Conservation (phyloP, 441 rosid genomes). For the Gossypium davidsonii region DNA sequence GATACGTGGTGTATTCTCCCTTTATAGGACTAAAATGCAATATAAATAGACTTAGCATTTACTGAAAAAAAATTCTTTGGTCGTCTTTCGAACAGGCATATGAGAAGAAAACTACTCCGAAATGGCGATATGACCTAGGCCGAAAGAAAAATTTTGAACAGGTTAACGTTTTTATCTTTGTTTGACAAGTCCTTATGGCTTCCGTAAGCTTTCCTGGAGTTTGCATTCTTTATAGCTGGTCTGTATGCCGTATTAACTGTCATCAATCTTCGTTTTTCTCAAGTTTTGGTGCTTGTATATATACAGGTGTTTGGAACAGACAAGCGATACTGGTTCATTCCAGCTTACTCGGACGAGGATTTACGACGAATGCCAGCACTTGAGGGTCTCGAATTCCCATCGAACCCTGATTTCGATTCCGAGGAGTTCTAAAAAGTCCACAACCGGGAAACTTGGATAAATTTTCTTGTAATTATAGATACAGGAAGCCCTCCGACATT, state of each 20-base stretch:
- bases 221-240: neutral
- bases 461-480: constrained; percentile 29
- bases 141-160: constrained; percentile 72
- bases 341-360: constrained; percentile 69
- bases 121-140: constrained; percentile 81
- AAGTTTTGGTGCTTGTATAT: constrained; percentile 6
- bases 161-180: constrained; percentile 27
- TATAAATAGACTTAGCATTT: neutral
- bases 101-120: constrained; percentile 72
- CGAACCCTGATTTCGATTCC: constrained; percentile 62
- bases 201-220: neutral
- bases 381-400: constrained; percentile 76
- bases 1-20: neutral
- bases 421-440: constrained; percentile 40
- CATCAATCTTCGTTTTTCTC: neutral
- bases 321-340: constrained; percentile 61
- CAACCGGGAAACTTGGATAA: constrained; percentile 1
- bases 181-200: neutral
- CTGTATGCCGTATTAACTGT: neutral
- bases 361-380: constrained; percentile 59
- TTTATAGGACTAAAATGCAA: neutral
- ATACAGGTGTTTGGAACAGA: constrained; percentile 68
- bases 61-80: constrained; percentile 6
- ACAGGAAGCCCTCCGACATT: constrained; percentile 9
- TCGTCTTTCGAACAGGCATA: constrained; percentile 51